Evolutionary conservation across 345 rosid species (phyloP), one percentile per base, ranked within the genome.

Genomic region (Acer yangbiense): DNA sequence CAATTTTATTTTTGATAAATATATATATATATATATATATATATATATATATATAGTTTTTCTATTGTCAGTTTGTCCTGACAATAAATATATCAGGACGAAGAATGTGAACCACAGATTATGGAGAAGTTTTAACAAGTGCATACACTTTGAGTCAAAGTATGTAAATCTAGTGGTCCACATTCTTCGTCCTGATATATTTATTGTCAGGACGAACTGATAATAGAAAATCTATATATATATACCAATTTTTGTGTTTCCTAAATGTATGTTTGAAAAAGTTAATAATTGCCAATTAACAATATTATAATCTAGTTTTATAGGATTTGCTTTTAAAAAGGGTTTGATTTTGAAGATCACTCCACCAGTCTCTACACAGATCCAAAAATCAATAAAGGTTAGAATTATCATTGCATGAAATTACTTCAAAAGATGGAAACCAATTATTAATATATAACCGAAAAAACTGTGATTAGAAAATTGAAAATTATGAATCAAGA

Each of bases 301-400:
- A 35, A 35, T 35, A 35, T 35, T 35, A 35, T 35, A 35, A 35
- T 35, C 4, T 35, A 35, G 39, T 35, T 35, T 35, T 4, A 35
- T 4, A 35, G 39, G 39, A 35, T 41, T 6, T 73, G 68, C 68
- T 73, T 62, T 58, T 17, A 23, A 14, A 44, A 46, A 23, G 76
- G 13, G 16, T 63, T 25, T 9, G 61, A 74, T 20, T 46, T 25
- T 27, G 61, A 74, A 50, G 46, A 32, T 32, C 35, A 46, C 27
- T 57, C 20, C 21, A 58, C 25, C 14, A 23, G 20, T 3, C 32
- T 11, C 14, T 32, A 7, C 68, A 64, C 5, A 12, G 57, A 55
- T 44, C 16, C 32, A 64, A 39, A 61, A 60, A 73, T 65, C 69
- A 29, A 20, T 64, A 65, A 74, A 74, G 50, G 44, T 32, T 1